These are phyloP conservation scores for Paraleonurus japonicus DNA, from an alignment of 257 asterid species.

Conservation along the genomic window DNA sequence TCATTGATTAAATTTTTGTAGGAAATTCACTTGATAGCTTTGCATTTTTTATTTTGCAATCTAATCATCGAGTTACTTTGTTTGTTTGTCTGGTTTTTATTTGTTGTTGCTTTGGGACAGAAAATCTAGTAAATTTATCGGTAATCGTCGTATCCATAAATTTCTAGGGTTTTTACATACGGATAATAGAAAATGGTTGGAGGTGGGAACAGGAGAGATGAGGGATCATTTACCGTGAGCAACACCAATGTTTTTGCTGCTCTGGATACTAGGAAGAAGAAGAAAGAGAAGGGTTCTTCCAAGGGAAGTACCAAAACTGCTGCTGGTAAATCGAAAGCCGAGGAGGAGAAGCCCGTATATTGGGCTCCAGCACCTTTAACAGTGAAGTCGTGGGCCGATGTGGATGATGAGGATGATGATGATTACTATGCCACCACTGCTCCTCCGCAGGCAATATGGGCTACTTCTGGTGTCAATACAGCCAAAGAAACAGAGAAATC, in stretches of 20 bases:
- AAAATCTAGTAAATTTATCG: conserved; percentile 3
- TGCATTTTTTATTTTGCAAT: neutral
- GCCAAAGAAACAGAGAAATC: conserved; percentile 35
- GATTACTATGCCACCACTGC: conserved; percentile 81
- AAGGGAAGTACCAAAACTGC: conserved; percentile 40
- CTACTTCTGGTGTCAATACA: conserved; percentile 33
- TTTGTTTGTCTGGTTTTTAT: neutral
- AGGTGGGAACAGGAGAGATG: conserved; percentile 66
- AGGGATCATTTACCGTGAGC: conserved; percentile 56
- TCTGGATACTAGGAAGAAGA: conserved; percentile 69
- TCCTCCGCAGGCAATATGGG: conserved; percentile 67
- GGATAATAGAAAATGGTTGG: conserved; percentile 53
- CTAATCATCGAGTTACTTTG: neutral
- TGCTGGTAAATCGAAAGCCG: conserved; percentile 39
- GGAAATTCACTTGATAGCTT: neutral
- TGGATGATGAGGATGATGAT: conserved; percentile 76
- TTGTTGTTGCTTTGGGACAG: neutral
- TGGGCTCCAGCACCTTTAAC: conserved; percentile 81
- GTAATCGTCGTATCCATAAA: conserved; percentile 8
- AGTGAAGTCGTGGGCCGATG: conserved; percentile 76
- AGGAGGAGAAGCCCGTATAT: conserved; percentile 47
- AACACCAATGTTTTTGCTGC: conserved; percentile 81
- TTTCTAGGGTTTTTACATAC: conserved; percentile 12
- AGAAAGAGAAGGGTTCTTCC: conserved; percentile 51
- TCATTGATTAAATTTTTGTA: neutral